Evolutionary conservation across 306 rosid genomes (phyloP), one percentile per base, ranked within the genome.

Genomic region (Malus domestica): DNA sequence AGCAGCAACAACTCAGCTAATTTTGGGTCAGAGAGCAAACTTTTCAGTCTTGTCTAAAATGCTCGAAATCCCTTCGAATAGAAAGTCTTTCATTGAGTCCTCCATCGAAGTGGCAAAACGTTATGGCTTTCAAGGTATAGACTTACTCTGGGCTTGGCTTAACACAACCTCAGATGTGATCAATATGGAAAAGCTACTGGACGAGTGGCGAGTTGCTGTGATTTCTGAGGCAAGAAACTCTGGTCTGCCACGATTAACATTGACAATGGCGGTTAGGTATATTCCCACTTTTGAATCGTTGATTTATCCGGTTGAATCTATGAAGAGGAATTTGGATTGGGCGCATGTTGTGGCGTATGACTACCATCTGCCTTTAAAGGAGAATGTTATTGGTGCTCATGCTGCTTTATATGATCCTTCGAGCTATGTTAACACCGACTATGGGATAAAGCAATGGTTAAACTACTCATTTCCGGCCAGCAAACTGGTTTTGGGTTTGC

Each of bases 81-180:
- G 95, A 12, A 86, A 81, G 75, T 10, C 87, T 1, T 87, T 90
- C 83, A 79, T 33, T 33, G 35, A 33, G 35, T 33, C 35, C 1
- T 33, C 35, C 35, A 33, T 90, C 3, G 89, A 86, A 32, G 45
- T 65, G 20, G 90, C 89, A 5, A 80, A 90, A 71, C 7, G 0
- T 0, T 71, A 82, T 76, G 85, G 83, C 70, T 87, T 89, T 32
- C 65, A 72, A 27, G 93, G 91, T 1, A 70, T 89, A 4, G 91
- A 89, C 70, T 78, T 89, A 44, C 74, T 59, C 29, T 87, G 88
- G 77, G 46, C 76, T 30, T 89, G 84, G 35, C 71, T 78, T 8
- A 62, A 32, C 1, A 12, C 75, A 0, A 29, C 44, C 23, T 4
- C 84, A 0, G 87, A 85, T 8, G 82, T 29, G 76, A 11, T 73